These are phyloP conservation scores for Alternaria sp. DNA, from an alignment of 2,329 filamentous ascomycete species.

Conservation along the genomic window DNA sequence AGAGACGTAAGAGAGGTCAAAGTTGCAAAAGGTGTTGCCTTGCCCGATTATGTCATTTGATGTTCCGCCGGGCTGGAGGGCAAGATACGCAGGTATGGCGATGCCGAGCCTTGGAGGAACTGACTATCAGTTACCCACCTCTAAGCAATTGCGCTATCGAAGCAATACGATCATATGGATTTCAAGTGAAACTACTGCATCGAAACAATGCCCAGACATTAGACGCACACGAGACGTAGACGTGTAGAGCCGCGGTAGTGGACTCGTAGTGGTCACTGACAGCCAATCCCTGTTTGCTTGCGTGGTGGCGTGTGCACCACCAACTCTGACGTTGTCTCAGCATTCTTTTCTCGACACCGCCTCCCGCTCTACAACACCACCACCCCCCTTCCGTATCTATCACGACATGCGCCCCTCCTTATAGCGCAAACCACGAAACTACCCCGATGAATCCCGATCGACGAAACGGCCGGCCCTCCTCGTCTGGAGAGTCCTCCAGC, in stretches of 20 bases:
- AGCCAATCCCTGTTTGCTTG: conserved; percentile 20
- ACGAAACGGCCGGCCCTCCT: conserved; percentile 27
- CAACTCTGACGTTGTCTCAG: conserved; percentile 22
- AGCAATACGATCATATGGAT: background rate
- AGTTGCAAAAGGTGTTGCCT: background rate
- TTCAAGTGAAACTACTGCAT: background rate
- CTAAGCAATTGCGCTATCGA: background rate
- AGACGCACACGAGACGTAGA: background rate
- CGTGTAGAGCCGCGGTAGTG: conserved; percentile 9
- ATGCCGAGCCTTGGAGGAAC: conserved; percentile 14
- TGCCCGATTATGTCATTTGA: conserved; percentile 4
- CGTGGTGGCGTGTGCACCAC: conserved; percentile 23
- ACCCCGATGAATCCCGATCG: conserved; percentile 43
- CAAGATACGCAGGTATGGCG: conserved; percentile 11
- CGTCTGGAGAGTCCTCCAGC: conserved; percentile 39
- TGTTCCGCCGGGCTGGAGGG: conserved; percentile 14
- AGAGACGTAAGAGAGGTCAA: background rate
- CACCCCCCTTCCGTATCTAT: conserved; percentile 9
- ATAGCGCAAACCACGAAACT: conserved; percentile 22
- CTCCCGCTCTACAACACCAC: conserved; percentile 13
- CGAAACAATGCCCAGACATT: background rate
- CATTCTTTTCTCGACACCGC: conserved; percentile 25
- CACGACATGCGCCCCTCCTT: conserved; percentile 43
- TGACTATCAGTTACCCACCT: background rate
- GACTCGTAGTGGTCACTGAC: conserved; percentile 6